A percentile compares a stretch with the other conserved stretches of the same genome.
Conservation (phyloP, 441 rosid species). For the Viola pubescens region DNA sequence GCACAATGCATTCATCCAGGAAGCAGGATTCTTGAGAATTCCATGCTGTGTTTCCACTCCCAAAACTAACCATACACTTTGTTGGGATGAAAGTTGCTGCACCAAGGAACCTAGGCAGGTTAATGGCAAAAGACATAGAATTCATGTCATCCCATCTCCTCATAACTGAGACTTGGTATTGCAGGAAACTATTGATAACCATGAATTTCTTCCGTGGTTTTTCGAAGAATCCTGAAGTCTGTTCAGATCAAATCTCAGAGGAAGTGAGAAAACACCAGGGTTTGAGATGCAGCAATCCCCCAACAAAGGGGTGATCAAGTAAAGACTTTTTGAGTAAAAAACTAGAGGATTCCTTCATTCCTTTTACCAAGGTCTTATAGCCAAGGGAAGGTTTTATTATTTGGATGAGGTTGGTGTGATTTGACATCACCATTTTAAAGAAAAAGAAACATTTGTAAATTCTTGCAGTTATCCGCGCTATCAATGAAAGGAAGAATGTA, state of each 20-base stretch:
- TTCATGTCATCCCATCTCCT: neutral
- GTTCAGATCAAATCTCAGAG: neutral
- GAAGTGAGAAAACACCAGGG: neutral
- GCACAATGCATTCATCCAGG: conserved; percentile 2
- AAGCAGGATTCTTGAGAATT: conserved; percentile 1
- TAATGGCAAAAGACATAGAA: conserved; percentile 3
- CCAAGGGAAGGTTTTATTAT: neutral
- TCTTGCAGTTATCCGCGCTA: neutral
- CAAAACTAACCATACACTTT: neutral
- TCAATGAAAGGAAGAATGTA: neutral
- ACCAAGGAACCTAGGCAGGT: conserved; percentile 2
- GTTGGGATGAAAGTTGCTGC: conserved; percentile 5
- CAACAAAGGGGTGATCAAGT: neutral
- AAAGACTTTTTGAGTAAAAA: neutral
- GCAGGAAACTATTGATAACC: no score
- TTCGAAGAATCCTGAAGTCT: neutral
- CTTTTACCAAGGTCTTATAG: neutral
- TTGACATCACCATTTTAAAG: neutral
- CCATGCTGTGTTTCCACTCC: neutral
- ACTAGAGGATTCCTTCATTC: neutral
- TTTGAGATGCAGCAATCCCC: no score
- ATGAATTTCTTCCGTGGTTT: no score
- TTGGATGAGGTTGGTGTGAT: neutral
- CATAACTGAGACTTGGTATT: no score
- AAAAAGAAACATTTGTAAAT: neutral